Evolutionary conservation across 306 rosid genomes (phyloP), one percentile per base, ranked within the genome.

Genomic region (Prunus dulcis): DNA sequence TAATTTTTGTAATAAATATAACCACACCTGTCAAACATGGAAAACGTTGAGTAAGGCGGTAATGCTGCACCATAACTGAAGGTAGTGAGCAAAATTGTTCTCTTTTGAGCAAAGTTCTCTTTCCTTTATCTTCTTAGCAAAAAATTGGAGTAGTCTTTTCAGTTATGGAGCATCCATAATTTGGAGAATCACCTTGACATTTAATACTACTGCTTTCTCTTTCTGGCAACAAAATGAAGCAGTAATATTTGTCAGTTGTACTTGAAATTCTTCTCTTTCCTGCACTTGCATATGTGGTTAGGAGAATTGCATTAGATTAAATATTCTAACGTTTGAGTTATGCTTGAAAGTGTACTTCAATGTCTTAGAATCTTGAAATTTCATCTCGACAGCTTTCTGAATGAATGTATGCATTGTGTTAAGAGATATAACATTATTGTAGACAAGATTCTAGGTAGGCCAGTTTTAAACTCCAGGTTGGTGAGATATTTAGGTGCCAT

Each of bases 401-500:
- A 57, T 43, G 41, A 10, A 41, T 5, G 0, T 22, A 62, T 18
- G 67, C 41, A 62, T 62, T 28, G 30, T 58, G 34, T 58, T n/a
- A 53, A 11, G 34, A 15, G 73, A 71, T 2, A 6, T 1, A 72
- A 34, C 23, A 57, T 57, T 64, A 23, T 15, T 56, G 51, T n/a
- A 13, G 52, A 34, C 43, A 56, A 2, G 4, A 15, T 15, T 22
- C 25, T 47, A 8, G 58, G 73, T 50, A 47, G 73, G n/a, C 30
- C 27, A 70, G 19, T 47, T 73, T 12, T 27, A 25, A 45, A 73
- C 56, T 58, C 28, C 28, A 43, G n/a, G 19, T 13, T 8, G 28
- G 68, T 25, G 46, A 43, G 76, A 73, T 73, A 60, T 45, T 61
- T 73, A 45, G 69, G 28, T 73, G 69, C 69, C 19, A 61, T 60